Percentiles rank a stretch among this genome's conserved stretches.
Conservation (phyloP, 495 filamentous ascomycete species). For the Podospora anserina region DNA sequence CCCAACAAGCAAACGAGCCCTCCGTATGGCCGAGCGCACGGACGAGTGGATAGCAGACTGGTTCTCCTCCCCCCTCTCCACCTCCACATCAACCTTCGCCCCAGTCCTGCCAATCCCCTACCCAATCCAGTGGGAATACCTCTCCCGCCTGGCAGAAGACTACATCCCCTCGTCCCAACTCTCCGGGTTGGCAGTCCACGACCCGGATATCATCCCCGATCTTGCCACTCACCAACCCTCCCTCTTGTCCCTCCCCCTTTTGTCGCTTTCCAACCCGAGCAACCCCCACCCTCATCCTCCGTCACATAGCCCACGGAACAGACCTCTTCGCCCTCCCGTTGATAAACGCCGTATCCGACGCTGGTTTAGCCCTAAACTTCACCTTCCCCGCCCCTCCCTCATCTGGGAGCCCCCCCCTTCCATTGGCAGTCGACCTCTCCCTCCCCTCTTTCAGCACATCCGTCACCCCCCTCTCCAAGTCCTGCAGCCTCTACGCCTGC, state of each 20-base stretch:
- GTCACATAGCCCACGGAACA: slow-evolving; percentile 68
- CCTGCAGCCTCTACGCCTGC: slow-evolving; percentile 81
- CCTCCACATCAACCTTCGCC: slow-evolving; percentile 61
- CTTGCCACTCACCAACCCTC: slow-evolving; percentile 54
- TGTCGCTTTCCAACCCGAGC: slow-evolving; percentile 64
- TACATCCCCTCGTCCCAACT: slow-evolving; percentile 46
- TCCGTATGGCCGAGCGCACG: slow-evolving; percentile 83
- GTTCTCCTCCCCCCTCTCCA: slow-evolving; percentile 49
- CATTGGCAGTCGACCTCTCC: slow-evolving; percentile 79
- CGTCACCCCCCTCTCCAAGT: slow-evolving; percentile 52
- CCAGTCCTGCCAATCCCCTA: slow-evolving; percentile 75
- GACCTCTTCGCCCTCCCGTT: slow-evolving; percentile 80
- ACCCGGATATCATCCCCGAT: slow-evolving; percentile 63
- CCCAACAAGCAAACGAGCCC: slow-evolving; percentile 65
- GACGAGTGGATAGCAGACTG: slow-evolving; percentile 75
- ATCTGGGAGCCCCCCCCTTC: slow-evolving; percentile 21
- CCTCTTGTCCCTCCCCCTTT: slow-evolving; percentile 58
- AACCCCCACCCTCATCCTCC: slow-evolving; percentile 71
- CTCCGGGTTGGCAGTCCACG: slow-evolving; percentile 81
- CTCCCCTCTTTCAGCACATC: slow-evolving; percentile 52
- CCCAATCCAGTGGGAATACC: slow-evolving; percentile 69
- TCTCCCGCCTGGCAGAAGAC: slow-evolving; percentile 60
- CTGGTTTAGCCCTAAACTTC: slow-evolving; percentile 82
- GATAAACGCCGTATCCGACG: slow-evolving; percentile 68
- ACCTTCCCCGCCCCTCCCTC: slow-evolving; percentile 57